Evolutionary conservation across 1,284 basidiomycete species (phyloP), one percentile per base, ranked within the genome.

Genomic region (Cutaneotrichosporon curvatum): DNA sequence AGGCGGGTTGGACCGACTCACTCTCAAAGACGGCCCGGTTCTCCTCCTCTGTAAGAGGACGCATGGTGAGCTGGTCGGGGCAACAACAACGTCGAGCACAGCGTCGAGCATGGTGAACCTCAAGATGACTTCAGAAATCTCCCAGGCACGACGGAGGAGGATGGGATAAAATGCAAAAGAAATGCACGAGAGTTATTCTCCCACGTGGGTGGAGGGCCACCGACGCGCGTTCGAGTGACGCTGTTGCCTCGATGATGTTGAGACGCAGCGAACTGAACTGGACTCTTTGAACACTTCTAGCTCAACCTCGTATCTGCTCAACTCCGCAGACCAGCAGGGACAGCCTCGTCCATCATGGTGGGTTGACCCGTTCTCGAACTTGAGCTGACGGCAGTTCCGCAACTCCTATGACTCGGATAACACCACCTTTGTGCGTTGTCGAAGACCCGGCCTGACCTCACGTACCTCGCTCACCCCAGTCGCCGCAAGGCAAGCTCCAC

Each of bases 341-440:
- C 40, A 37, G 31, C 36, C 30, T 22, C 37, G 49, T 40, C 42
- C 47, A 56, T 11, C 48, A 56, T 56, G 55, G 55, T 56, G 34
- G 40, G 54, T 34, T 47, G 19, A 15, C 0, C 14, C 7, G 12
- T 2, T 7, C 19, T n/a, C n/a, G n/a, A 4, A n/a, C 6, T 7
- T 0, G 2, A 45, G 45, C 54, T 56, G 37, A 58, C 42, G 15
- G 5, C 57, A 92, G 89, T 94, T 92, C 50, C 50, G 47, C 46
- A 48, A 52, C 40, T 46, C 47, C 8, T 52, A 46, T 37, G 51
- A 48, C 40, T 52, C 51, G 40, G 47, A 48, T 33, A 48, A 40
- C 40, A 48, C 36, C 37, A 52, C 51, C 33, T 96, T 96, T 77
- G 57, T 72, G 37, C 34, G 60, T 53, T n/a, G n/a, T n/a, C n/a